Evolutionary conservation across 2,329 filamentous ascomycete species (phyloP), one percentile per base, ranked within the genome.

Genomic region (Sporothrix mexicana): DNA sequence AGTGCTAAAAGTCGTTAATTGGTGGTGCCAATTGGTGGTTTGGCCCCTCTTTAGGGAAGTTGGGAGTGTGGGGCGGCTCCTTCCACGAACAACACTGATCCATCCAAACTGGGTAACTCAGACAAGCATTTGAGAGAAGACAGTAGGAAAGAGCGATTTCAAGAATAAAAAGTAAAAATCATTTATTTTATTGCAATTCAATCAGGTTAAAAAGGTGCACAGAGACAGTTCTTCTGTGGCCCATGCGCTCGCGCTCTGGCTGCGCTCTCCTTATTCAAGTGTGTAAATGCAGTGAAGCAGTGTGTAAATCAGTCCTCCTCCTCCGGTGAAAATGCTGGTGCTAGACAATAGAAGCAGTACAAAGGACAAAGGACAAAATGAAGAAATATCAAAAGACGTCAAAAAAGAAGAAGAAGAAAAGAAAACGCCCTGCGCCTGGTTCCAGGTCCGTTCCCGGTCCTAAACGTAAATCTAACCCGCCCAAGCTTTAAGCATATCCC

Each of bases 1-100:
- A 75, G 74, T 74, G 74, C 69, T 66, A 36, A 62, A 62, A 68
- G 25, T 53, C 23, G 15, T 51, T 41, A 53, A 68, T 68, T 68
- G 47, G 66, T 30, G 66, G 23, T 49, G 10, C 12, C 17, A 36
- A 6, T 13, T 66, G 36, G 36, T 17, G 43, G 30, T 20, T 17
- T 20, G 20, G 13, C 36, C 61, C 47, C 64, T 51, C 64, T 41
- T 17, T 55, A 20, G 20, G 2, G n/a, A 45, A 41, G 57, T 2
- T 62, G 57, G 57, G 30, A 64, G 47, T 64, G 41, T n/a, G 62
- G 62, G 59, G 59, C 36, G 41, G n/a, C 30, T 45, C 41, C 13
- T 45, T n/a, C 36, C 59, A 15, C 15, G 7, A 57, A 25, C 41
- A 69, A 47, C 7, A 70, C 53, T 15, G 53, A 49, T n/a, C 3